phyloP scores from a whole-genome alignment of 1,284 basidiomycete species.

The Abortiporus biennis region DNA sequence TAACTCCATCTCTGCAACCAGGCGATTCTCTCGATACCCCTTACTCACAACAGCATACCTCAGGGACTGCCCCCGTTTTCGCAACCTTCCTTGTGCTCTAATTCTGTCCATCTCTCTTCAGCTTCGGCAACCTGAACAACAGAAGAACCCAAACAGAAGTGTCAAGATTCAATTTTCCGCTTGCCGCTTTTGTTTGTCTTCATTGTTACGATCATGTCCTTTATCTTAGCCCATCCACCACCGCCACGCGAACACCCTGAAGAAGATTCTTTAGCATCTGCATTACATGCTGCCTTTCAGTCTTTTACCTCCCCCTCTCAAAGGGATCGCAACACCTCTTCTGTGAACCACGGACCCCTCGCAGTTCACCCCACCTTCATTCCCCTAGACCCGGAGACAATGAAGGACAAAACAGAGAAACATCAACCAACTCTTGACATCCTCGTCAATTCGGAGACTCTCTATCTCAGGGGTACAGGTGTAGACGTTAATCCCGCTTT shows the following conservation, averaged over 20 bases:
- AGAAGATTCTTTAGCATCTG: slow-evolving; percentile 25
- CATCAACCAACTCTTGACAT: slow-evolving; percentile 59
- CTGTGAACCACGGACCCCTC: slow-evolving; percentile 28
- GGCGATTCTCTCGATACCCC: too few relatives aligned
- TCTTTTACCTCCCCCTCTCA: slow-evolving; percentile 14
- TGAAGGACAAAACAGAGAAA: slow-evolving; percentile 41
- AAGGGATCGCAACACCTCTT: slow-evolving; percentile 23
- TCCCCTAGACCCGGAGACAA: slow-evolving; percentile 23
- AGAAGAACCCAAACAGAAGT: too few relatives aligned
- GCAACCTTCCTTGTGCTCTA: too few relatives aligned
- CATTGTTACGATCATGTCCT: slow-evolving; percentile 18
- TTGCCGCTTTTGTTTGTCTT: too few relatives aligned
- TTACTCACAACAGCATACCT: too few relatives aligned
- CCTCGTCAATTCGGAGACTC: slow-evolving; percentile 60
- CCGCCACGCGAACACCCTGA: slow-evolving; percentile 16
- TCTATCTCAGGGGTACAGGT: slow-evolving; percentile 75
- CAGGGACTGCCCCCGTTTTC: too few relatives aligned
- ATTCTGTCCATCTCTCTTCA: too few relatives aligned
- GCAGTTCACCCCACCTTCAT: slow-evolving; percentile 28
- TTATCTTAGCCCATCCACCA: slow-evolving; percentile 16
- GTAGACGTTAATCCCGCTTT: slow-evolving; percentile 77
- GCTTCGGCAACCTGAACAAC: too few relatives aligned
- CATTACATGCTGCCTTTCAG: slow-evolving; percentile 27
- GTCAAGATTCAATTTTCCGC: too few relatives aligned
- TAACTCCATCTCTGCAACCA: too few relatives aligned